These are phyloP conservation scores for Mortierella sp. DNA, from an alignment of 371 early-diverging fungal species.

Conservation along the genomic window DNA sequence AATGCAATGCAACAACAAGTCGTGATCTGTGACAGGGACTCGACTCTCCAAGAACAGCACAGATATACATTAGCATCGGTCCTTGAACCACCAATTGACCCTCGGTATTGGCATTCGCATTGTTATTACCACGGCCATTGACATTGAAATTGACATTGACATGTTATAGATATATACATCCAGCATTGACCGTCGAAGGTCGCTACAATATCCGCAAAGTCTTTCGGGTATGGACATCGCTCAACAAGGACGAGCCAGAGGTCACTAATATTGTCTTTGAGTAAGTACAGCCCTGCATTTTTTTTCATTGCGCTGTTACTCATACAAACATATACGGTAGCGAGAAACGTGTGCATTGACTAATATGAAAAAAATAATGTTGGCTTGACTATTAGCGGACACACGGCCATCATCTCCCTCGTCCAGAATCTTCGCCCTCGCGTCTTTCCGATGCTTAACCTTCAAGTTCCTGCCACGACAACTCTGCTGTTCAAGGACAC, in stretches of 20 bases:
- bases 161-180: conserved; percentile 59
- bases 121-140: neutral
- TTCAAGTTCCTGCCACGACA: conserved; percentile 69
- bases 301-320: too few relatives aligned
- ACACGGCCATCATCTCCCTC: conserved; percentile 69
- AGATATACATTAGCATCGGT: neutral
- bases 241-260: conserved; percentile 69
- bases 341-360: too few relatives aligned
- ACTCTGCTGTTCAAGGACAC: conserved; percentile 68
- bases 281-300: conserved; percentile 8
- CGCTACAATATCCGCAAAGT: conserved; percentile 72
- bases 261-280: conserved; percentile 72
- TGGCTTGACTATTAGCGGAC: conserved; percentile 49
- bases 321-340: too few relatives aligned
- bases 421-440: conserved; percentile 68
- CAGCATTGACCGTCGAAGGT: conserved; percentile 71
- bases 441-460: conserved; percentile 62
- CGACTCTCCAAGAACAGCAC: neutral
- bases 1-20: neutral
- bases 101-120: too few relatives aligned
- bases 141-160: neutral
- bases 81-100: neutral
- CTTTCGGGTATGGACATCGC: conserved; percentile 72
- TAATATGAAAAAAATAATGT: too few relatives aligned
- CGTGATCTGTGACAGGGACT: conserved; percentile 4